Evolutionary conservation across 371 early-diverging fungal genomes (phyloP).

Genomic region (Syncephalastrum contaminatum): DNA sequence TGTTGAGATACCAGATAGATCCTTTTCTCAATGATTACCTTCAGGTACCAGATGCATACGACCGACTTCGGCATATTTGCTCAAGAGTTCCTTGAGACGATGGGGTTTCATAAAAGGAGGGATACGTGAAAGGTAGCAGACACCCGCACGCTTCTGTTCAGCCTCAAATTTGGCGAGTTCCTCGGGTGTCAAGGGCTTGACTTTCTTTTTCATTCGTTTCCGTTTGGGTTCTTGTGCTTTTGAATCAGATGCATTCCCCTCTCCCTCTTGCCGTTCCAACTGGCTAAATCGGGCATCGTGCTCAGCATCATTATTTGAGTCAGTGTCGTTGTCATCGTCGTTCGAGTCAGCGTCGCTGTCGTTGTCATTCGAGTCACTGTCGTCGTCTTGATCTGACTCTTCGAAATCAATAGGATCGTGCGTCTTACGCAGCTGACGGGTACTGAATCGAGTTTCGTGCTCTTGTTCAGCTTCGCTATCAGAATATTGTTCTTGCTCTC

Average conservation of each 20-base stretch:
- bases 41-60: slow-evolving; percentile 88
- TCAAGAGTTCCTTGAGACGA: slow-evolving; percentile 74
- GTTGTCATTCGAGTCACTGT: slow-evolving; percentile 23
- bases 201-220: slow-evolving; percentile 38
- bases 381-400: slow-evolving; percentile 31
- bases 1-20: neutral
- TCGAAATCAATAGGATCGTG: slow-evolving; percentile 5
- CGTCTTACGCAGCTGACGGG: slow-evolving; percentile 18
- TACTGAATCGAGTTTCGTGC: slow-evolving; percentile 28
- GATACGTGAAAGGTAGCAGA: slow-evolving; percentile 87
- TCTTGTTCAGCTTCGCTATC: slow-evolving; percentile 27
- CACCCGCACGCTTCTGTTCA: slow-evolving; percentile 75
- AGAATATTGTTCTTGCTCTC: slow-evolving; percentile 11
- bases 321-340: slow-evolving; percentile 26
- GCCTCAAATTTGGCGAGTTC: slow-evolving; percentile 72
- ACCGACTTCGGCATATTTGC: slow-evolving; percentile 76
- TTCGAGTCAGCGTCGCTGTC: slow-evolving; percentile 30
- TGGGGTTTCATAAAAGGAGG: slow-evolving; percentile 91
- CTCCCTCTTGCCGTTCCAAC: slow-evolving; percentile 2
- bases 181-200: slow-evolving; percentile 68
- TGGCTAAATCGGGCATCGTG: neutral
- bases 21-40: slow-evolving; percentile 31
- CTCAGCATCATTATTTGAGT: slow-evolving; percentile 10
- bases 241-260: slow-evolving; percentile 7
- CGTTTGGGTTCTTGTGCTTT: slow-evolving; percentile 11